Evolutionary conservation across 306 rosid genomes (phyloP).

Genomic region (Clitoria ternatea): DNA sequence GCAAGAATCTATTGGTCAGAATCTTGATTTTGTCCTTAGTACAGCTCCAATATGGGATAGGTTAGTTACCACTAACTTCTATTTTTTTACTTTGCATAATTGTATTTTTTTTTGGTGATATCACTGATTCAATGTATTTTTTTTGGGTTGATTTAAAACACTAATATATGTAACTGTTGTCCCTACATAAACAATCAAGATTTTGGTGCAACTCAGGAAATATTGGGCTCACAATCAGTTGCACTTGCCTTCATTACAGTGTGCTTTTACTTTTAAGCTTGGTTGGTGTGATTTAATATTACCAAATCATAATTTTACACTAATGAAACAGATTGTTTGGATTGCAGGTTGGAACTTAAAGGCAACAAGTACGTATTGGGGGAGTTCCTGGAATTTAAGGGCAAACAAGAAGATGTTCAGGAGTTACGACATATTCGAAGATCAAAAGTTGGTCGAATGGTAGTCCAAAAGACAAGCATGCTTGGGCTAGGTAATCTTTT

Average conservation of each 20-base stretch:
- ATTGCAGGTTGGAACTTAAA: conserved; percentile 78
- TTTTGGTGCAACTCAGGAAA: background rate
- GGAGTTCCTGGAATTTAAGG: conserved; percentile 89
- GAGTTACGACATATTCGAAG: conserved; percentile 66
- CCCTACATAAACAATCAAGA: background rate
- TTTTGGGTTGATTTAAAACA: background rate
- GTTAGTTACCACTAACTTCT: conserved; percentile 57
- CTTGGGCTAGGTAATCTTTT: conserved; percentile 79
- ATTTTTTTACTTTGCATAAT: no score
- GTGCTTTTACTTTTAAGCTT: background rate
- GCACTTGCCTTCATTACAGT: background rate
- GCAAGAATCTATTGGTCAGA: conserved; percentile 57
- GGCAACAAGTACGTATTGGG: conserved; percentile 72
- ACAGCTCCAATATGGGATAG: conserved; percentile 98
- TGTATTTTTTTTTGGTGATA: background rate
- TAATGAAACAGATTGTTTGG: conserved; percentile 10
- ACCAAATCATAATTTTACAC: conserved; percentile 1
- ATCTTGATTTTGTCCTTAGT: conserved; percentile 62
- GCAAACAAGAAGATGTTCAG: conserved; percentile 67
- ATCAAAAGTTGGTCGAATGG: conserved; percentile 66
- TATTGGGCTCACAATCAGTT: no score
- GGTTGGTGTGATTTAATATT: conserved; percentile 4
- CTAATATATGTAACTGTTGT: background rate
- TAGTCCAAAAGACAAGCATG: conserved; percentile 82
- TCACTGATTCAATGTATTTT: background rate